Evolutionary conservation across 176 grass and related monocot species (phyloP).

Genomic region (Coix lacrymajobi): DNA sequence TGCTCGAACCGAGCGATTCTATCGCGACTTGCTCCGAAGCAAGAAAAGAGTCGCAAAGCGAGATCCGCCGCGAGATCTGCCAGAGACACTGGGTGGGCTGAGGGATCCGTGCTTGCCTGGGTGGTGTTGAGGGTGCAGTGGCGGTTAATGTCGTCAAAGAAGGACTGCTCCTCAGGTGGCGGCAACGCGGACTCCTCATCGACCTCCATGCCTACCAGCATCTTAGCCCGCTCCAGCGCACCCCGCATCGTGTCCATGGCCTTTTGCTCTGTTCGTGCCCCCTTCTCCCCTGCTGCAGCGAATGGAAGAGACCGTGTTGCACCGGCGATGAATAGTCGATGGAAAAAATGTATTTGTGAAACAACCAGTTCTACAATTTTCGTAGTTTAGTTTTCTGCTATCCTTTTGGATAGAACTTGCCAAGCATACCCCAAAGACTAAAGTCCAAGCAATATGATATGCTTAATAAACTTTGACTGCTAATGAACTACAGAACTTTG

Average conservation of each 20-base stretch:
- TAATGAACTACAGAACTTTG: not conserved
- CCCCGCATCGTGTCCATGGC: constrained; percentile 74
- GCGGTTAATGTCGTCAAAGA: constrained; percentile 88
- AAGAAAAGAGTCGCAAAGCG: not conserved
- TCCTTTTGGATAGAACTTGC: not conserved
- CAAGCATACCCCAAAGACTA: not conserved
- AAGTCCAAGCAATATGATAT: not conserved
- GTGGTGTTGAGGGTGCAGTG: constrained; percentile 78
- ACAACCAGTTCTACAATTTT: not conserved
- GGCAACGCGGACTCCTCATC: constrained; percentile 67
- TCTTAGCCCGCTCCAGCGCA: constrained; percentile 93
- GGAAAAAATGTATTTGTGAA: not conserved
- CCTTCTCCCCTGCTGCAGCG: not conserved
- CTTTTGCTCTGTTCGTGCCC: not conserved
- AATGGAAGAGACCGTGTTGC: not conserved
- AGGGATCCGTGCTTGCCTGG: constrained; percentile 41
- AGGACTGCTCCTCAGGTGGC: constrained; percentile 75
- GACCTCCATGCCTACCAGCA: constrained; percentile 92
- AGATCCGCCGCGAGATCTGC: constrained; percentile 28
- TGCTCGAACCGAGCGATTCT: not conserved
- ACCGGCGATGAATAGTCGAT: not conserved
- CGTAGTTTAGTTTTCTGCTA: not conserved
- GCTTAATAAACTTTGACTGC: not conserved
- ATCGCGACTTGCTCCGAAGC: not conserved
- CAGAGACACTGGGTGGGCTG: not conserved